Evolutionary conservation across 805 yeast species (phyloP).

Genomic region (Lipomyces oligophaga): DNA sequence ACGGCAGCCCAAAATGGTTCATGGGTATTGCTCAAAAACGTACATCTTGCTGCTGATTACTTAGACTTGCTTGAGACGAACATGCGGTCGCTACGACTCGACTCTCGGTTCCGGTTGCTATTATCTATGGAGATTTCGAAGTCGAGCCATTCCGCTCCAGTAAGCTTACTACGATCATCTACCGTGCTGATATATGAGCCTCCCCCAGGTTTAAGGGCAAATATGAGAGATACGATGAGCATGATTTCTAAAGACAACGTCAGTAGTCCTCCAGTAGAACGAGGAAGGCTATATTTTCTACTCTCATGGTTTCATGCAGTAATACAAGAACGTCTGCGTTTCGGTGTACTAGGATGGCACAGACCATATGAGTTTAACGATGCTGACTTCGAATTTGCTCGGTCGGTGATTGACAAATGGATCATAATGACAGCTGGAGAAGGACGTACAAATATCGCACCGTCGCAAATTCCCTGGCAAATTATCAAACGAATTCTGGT

Average conservation of each 20-base stretch:
- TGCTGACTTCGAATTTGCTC: conserved; percentile 58
- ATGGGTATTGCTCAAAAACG: conserved; percentile 79
- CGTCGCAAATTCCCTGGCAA: conserved; percentile 53
- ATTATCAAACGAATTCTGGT: conserved; percentile 49
- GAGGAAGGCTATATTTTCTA: conserved; percentile 49
- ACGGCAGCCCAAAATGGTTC: conserved; percentile 47
- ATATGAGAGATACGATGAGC: conserved; percentile 43
- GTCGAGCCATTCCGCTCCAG: conserved; percentile 42
- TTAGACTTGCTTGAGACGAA: conserved; percentile 50
- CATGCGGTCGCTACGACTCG: conserved; percentile 38
- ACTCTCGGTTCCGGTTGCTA: conserved; percentile 51
- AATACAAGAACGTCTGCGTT: conserved; percentile 55
- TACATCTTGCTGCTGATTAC: conserved; percentile 71
- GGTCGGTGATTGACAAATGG: conserved; percentile 44
- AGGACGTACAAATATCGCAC: conserved; percentile 42
- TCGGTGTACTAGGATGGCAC: conserved; percentile 59
- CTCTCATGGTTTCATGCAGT: conserved; percentile 70
- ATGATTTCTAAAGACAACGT: conserved; percentile 26
- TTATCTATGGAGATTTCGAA: conserved; percentile 57
- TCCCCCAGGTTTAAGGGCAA: conserved; percentile 54
- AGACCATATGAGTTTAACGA: conserved; percentile 67
- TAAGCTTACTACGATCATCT: conserved; percentile 52
- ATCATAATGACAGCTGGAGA: conserved; percentile 34
- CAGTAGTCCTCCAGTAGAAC: conserved; percentile 42
- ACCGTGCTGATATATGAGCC: conserved; percentile 59